These are phyloP conservation scores for Beauveria pseudobassiana DNA, from an alignment of 2,329 filamentous ascomycete species.

Conservation along the genomic window DNA sequence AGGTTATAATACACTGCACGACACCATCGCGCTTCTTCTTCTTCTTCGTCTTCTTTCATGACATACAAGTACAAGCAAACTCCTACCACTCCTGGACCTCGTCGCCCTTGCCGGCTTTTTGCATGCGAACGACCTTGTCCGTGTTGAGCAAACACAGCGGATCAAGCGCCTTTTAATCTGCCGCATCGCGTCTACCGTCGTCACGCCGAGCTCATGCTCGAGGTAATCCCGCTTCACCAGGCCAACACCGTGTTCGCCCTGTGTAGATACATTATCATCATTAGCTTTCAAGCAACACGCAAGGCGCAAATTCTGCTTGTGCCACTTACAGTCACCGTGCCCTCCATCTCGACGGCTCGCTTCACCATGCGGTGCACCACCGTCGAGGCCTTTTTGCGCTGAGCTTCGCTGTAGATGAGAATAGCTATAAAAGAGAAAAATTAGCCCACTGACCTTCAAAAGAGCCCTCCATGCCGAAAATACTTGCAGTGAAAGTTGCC, in stretches of 20 bases:
- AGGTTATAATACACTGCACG: background rate
- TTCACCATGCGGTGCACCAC: constrained; percentile 81
- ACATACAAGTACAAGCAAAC: too few relatives aligned
- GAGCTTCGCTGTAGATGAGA: constrained; percentile 54
- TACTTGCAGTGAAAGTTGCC: constrained; percentile 65
- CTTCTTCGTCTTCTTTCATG: background rate
- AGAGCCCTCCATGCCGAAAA: background rate
- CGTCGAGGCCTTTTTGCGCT: constrained; percentile 59
- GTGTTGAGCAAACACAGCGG: constrained; percentile 63
- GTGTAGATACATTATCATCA: background rate
- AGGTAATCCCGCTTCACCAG: constrained; percentile 81
- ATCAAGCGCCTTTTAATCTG: constrained; percentile 79
- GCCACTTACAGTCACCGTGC: constrained; percentile 62
- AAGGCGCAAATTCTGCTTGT: too few relatives aligned
- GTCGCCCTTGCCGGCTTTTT: constrained; percentile 35
- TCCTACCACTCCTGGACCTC: constrained; percentile 38
- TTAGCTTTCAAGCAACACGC: constrained; percentile 1
- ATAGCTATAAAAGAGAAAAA: constrained; percentile 32
- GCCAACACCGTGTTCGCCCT: constrained; percentile 77
- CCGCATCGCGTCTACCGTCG: constrained; percentile 75
- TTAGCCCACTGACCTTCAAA: too few relatives aligned
- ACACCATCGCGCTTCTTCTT: background rate
- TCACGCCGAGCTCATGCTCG: constrained; percentile 65
- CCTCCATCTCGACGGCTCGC: constrained; percentile 75
- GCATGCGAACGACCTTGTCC: constrained; percentile 60